A percentile compares a stretch with the other conserved stretches of the same genome.
These are phyloP conservation scores for Exophiala lecanii-corni DNA, from an alignment of 2,329 filamentous ascomycete species.

Conservation along the genomic window DNA sequence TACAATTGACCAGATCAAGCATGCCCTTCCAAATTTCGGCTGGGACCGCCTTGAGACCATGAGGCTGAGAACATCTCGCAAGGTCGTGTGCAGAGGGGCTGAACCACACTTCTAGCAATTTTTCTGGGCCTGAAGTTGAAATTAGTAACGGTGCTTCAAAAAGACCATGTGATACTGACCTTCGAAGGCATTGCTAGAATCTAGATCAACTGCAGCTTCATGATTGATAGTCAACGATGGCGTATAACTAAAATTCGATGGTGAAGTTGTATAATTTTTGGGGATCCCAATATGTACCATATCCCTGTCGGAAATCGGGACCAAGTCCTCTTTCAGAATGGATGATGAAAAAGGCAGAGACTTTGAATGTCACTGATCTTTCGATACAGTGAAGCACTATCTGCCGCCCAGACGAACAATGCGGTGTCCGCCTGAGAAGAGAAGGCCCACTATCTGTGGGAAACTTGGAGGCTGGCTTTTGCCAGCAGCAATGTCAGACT, in stretches of 20 bases:
- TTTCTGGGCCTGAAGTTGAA: constrained; percentile 70
- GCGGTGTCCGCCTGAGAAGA: constrained; percentile 89
- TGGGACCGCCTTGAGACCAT: constrained; percentile 80
- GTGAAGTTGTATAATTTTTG: constrained; percentile 75
- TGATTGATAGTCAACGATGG: constrained; percentile 95
- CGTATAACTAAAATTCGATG: constrained; percentile 69
- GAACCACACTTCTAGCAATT: constrained; percentile 98
- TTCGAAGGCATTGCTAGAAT: constrained; percentile 95
- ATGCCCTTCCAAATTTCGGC: constrained; percentile 89
- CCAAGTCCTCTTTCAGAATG: constrained; percentile 16
- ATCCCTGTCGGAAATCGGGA: constrained; percentile 43
- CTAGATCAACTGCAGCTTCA: constrained; percentile 85
- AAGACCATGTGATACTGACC: constrained; percentile 49
- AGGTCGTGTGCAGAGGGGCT: constrained; percentile 70
- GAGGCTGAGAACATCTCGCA: constrained; percentile 63
- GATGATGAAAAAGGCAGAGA: constrained; percentile 11
- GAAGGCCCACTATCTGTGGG: constrained; percentile 81
- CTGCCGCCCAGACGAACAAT: constrained; percentile 96
- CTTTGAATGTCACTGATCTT: constrained; percentile 25
- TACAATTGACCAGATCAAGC: constrained; percentile 97
- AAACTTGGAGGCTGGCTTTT: constrained; percentile 69
- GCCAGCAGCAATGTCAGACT: constrained; percentile 64
- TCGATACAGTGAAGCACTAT: constrained; percentile 79
- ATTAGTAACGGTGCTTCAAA: constrained; percentile 1
- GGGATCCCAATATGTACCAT: constrained; percentile 84